A percentile compares a stretch with the other conserved stretches of the same genome.
These are phyloP conservation scores for Debaryomyces singareniensis DNA, from an alignment of 1,139 yeast genomes.

Conservation along the genomic window DNA sequence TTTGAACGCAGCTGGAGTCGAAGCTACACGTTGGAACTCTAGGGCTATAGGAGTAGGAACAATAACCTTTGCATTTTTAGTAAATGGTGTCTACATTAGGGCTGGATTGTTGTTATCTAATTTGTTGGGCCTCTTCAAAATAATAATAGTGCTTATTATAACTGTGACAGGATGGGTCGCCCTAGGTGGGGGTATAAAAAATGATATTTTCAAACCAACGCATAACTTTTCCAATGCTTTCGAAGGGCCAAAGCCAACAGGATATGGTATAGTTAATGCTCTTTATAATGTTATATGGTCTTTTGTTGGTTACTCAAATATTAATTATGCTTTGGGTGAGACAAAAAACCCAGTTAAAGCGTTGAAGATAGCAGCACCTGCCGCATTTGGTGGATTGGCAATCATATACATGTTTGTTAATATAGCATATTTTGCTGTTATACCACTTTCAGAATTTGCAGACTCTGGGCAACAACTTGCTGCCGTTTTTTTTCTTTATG, in stretches of 20 bases:
- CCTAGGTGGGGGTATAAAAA: constrained; percentile 60
- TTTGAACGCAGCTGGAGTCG: constrained; percentile 65
- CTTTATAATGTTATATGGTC: constrained; percentile 80
- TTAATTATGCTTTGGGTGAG: constrained; percentile 78
- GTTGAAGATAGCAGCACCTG: constrained; percentile 39
- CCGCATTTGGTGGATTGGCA: constrained; percentile 54
- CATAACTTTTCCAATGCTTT: constrained; percentile 61
- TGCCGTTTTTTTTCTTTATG: constrained; percentile 39
- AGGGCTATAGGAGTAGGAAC: constrained; percentile 73
- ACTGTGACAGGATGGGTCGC: constrained; percentile 80
- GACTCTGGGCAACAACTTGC: constrained; percentile 40
- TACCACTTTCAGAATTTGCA: constrained; percentile 40
- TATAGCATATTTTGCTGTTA: constrained; percentile 53
- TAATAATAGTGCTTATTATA: constrained; percentile 61
- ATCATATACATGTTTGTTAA: constrained; percentile 63
- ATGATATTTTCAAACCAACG: constrained; percentile 41
- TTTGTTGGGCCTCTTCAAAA: constrained; percentile 63
- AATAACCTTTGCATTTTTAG: constrained; percentile 61
- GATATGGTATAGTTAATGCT: constrained; percentile 72
- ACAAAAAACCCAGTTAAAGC: constrained; percentile 48
- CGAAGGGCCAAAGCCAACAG: constrained; percentile 53
- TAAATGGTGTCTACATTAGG: constrained; percentile 58
- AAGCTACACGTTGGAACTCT: constrained; percentile 67
- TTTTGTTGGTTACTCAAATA: constrained; percentile 68
- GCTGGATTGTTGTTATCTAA: constrained; percentile 66